Percentiles rank a stretch among this genome's conserved stretches.
Evolutionary conservation across 179 eudicot genomes (phyloP).

Genomic region (Spergularia azorica): DNA sequence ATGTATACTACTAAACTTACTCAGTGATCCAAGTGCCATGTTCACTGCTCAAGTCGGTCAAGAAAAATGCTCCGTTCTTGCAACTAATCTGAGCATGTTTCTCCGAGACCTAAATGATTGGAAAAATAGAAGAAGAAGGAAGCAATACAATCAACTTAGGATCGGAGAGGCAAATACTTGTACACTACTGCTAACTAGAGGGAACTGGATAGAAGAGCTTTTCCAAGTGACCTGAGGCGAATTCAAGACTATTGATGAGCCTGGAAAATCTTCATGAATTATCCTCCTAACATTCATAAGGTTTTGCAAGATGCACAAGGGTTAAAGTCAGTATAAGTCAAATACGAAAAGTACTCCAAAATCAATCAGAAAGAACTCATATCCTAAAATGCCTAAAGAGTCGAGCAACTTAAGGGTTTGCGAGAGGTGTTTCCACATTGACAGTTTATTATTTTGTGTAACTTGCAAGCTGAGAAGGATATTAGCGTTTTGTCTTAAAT

Average conservation of each 20-base stretch:
- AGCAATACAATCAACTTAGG: not conserved
- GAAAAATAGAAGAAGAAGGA: not conserved
- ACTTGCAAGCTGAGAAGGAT: not conserved
- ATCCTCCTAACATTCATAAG: conserved; percentile 45
- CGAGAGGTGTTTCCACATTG: no score
- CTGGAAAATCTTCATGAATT: conserved; percentile 46
- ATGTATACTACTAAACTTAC: conserved; percentile 43
- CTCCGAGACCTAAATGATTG: conserved; percentile 57
- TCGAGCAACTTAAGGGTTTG: no score
- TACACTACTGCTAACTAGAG: not conserved
- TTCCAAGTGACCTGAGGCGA: conserved; percentile 55
- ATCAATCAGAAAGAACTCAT: not conserved
- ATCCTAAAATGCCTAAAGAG: no score
- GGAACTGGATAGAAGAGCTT: not conserved
- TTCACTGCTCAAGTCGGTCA: conserved; percentile 80
- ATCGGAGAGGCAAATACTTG: not conserved
- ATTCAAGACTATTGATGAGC: conserved; percentile 49
- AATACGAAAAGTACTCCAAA: not conserved
- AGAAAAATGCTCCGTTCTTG: conserved; percentile 62
- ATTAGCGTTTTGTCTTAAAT: not conserved
- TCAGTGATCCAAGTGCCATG: conserved; percentile 83
- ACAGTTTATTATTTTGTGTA: no score
- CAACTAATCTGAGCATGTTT: conserved; percentile 69
- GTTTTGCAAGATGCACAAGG: not conserved
- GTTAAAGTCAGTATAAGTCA: not conserved